Evolutionary conservation across 1,139 yeast species (phyloP), one percentile per base, ranked within the genome.

Genomic region (Entelexis paramagnoliae): DNA sequence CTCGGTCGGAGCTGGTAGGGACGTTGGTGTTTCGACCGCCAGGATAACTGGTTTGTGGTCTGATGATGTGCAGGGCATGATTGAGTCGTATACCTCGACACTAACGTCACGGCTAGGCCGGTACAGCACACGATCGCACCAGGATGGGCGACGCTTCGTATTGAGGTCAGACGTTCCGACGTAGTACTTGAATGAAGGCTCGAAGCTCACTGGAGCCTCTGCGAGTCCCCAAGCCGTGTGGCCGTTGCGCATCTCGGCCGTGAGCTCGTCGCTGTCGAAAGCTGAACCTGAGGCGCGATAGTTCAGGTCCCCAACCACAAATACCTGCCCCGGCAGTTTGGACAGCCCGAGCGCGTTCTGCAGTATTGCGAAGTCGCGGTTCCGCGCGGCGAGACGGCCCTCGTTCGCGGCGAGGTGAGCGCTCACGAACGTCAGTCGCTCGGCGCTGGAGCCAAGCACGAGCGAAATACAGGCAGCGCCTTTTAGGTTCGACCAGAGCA

Each of bases 81-180:
- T 6, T 7, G 28, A 16, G 19, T 39, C 30, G 33, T 51, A 51
- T 16, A 17, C 9, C 13, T 22, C 8, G 11, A 51, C 36, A 6
- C 14, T 17, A 16, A 34, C 14, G 10, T 35, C 50, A 10, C 22
- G 16, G 6, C 49, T 28, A 3, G 28, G 22, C 8, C 56, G 33
- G 61, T 70, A 85, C 44, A 88, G 64, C 3, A 88, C 77, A 49
- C 96, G 69, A 64, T 88, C 96, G 65, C 96, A 87, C 95, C 95
- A 88, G 3, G 95, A 82, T 0, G 96, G 94, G 2, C 72, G 71
- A 53, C 96, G 68, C 58, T 79, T 81, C 4, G 66, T 50, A 57
- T 78, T 76, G 64, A 77, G 83, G 0, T 78, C 73, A 17, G 40
- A 46, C 14, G 62, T 50, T 19, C 77, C 76, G 3, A 73, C 56